A percentile compares a stretch with the other conserved stretches of the same genome.
phyloP scores from a whole-genome alignment of 106 monocot genomes.

The Posidonia australis region DNA sequence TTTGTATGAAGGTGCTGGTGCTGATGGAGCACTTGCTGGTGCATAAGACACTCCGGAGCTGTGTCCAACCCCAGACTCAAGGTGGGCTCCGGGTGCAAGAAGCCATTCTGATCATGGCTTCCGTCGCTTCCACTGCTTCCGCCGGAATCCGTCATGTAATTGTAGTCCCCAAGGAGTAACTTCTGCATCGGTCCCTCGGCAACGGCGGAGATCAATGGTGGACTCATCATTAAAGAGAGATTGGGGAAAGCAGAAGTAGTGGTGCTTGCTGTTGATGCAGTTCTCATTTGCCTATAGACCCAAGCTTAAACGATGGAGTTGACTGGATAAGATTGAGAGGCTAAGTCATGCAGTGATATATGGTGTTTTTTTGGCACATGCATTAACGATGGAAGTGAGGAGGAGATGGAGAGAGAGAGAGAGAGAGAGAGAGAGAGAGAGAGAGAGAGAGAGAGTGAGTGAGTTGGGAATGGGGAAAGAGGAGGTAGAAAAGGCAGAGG shows the following conservation, averaged over 20 bases:
- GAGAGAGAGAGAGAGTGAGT: neutral
- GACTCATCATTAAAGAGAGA: slow-evolving; percentile 18
- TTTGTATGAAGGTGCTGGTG: neutral
- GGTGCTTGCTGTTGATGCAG: neutral
- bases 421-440: too few species aligned
- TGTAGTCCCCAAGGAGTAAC: neutral
- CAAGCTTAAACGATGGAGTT: too few species aligned
- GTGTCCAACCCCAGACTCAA: neutral
- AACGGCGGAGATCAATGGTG: neutral
- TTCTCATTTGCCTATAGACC: too few species aligned
- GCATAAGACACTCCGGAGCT: neutral
- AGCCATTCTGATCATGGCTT: neutral
- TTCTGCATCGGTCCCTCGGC: neutral
- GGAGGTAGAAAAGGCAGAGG: neutral
- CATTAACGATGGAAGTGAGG: too few species aligned
- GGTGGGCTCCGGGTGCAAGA: neutral
- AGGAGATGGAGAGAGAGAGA: too few species aligned
- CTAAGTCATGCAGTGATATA: too few species aligned
- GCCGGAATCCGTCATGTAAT: neutral
- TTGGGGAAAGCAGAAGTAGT: neutral
- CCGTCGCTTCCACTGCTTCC: neutral
- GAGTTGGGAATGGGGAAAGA: neutral
- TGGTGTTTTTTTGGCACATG: too few species aligned
- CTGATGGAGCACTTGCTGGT: neutral
- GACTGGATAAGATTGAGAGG: too few species aligned